Evolutionary conservation across 169 alveolate genomes (phyloP).

Genomic region (Cryptosporidium canis): DNA sequence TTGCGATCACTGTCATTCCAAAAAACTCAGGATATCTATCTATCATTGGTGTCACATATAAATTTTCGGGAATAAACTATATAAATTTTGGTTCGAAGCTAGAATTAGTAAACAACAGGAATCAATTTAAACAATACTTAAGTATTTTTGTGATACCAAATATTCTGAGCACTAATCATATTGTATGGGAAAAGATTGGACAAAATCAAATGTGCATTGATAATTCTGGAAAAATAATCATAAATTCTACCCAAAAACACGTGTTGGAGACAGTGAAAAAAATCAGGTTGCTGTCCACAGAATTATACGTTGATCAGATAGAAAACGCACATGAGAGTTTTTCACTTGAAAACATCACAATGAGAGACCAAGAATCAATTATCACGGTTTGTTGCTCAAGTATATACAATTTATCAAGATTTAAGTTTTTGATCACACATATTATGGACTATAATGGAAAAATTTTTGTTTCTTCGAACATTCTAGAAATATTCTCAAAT

Average conservation of each 20-base stretch:
- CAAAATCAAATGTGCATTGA: neutral
- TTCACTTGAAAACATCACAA: neutral
- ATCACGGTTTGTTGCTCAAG: neutral
- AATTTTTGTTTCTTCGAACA: neutral
- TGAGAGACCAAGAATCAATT: neutral
- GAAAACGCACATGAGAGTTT: neutral
- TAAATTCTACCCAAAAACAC: neutral
- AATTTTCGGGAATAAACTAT: slow-evolving; percentile 49
- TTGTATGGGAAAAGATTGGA: slow-evolving; percentile 3
- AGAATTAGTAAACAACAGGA: neutral
- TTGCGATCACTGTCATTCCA: slow-evolving; percentile 50
- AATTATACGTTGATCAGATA: neutral
- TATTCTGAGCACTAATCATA: neutral
- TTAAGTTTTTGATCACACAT: neutral
- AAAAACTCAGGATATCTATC: slow-evolving; percentile 16
- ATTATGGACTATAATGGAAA: slow-evolving; percentile 4
- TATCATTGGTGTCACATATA: slow-evolving; percentile 55
- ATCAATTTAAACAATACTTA: neutral
- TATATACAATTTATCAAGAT: neutral
- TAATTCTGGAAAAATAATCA: slow-evolving; percentile 8
- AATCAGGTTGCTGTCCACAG: neutral
- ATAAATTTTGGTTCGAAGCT: slow-evolving; percentile 27
- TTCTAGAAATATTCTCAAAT: neutral
- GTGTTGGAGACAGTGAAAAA: neutral
- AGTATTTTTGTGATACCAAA: slow-evolving; percentile 34